Base-by-base conservation (phyloP, 1,284 basidiomycete genomes). In the Malassezia cuniculi region DNA sequence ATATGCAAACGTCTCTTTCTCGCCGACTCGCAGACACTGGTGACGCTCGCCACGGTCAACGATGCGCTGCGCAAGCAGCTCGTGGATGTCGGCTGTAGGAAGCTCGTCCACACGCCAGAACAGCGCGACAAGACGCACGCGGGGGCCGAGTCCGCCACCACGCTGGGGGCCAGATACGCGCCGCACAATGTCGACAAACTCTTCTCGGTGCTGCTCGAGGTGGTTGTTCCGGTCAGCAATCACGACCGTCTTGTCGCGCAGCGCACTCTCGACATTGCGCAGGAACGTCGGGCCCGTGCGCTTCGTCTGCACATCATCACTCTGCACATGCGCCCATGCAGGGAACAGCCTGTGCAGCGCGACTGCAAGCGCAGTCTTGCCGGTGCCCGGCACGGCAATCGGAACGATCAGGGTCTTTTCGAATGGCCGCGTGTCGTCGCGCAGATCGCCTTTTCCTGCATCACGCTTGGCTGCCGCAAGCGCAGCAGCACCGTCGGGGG, bases 331-430 rank as follows among this genome's bases (percentile, higher is more conserved):
- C 0, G 81, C 84, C 60, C 95, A 87, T 0, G 73, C 82, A n/a
- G n/a, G n/a, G 55, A 87, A 93, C 1, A 97, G 72, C 41, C 79
- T 72, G 1, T 72, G 50, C 2, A 97, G 75, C 0, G 86, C 85
- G 4, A 93, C 71, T 0, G 82, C 75, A 8, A 97, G 72, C 0
- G 81, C 71, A 0, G 93, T 97, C 73, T 97, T 97, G 80, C 89
- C 90, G 62, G 81, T 85, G 3, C 90, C 89, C 16, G 87, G 90
- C 29, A 95, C 77, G 3, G 86, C 87, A 14, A 95, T 70, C 0
- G 93, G 87, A 0, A 87, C 73, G 39, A 99, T 76, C 39, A 95
- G 71, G 0, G 80, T 85, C 70, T 89, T 87, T n/a, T 72, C 74
- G 48, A 76, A 80, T 50, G 41, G 49, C 1, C 70, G 66, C 10